Percentiles rank a stretch among this genome's conserved stretches.
Conservation (phyloP, 2,329 filamentous ascomycete genomes). For the Talaromyces verruculosus region DNA sequence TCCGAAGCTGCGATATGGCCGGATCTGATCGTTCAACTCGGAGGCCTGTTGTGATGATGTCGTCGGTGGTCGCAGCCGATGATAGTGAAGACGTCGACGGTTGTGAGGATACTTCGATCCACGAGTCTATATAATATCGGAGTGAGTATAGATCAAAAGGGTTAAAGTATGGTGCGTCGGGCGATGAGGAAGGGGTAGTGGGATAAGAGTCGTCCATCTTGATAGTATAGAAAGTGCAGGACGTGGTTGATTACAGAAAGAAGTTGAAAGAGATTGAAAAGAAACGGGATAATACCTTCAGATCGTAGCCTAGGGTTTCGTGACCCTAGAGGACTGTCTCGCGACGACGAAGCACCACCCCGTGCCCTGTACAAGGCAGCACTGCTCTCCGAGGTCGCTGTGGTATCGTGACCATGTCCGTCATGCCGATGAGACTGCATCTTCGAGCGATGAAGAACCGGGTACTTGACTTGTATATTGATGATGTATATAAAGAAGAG, state of each 20-base stretch:
- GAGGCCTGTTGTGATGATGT: conserved; percentile 87
- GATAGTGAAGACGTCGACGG: conserved; percentile 92
- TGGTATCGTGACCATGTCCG: conserved; percentile 38
- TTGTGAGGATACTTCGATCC: conserved; percentile 91
- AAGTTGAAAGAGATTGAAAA: background rate
- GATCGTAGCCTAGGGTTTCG: conserved; percentile 40
- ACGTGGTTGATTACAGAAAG: conserved; percentile 8
- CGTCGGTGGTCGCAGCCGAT: conserved; percentile 68
- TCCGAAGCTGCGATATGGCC: conserved; percentile 23
- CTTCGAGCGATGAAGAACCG: background rate
- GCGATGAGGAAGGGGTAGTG: conserved; percentile 13
- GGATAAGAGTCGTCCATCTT: conserved; percentile 26
- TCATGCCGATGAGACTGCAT: conserved; percentile 46
- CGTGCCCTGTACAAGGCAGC: conserved; percentile 30
- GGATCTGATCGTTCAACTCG: conserved; percentile 65
- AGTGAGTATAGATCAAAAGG: conserved; percentile 45
- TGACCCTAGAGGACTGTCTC: conserved; percentile 36
- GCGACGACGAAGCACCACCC: conserved; percentile 34
- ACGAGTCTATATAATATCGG: conserved; percentile 70
- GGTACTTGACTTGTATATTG: background rate
- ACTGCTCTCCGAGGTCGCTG: conserved; percentile 31
- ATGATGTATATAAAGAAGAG: background rate
- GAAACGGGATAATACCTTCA: conserved; percentile 39
- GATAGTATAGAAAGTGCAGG: conserved; percentile 22
- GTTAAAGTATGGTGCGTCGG: conserved; percentile 7